Base-by-base conservation (phyloP, 2,329 filamentous ascomycete genomes). In the Chaetomium sp. region DNA sequence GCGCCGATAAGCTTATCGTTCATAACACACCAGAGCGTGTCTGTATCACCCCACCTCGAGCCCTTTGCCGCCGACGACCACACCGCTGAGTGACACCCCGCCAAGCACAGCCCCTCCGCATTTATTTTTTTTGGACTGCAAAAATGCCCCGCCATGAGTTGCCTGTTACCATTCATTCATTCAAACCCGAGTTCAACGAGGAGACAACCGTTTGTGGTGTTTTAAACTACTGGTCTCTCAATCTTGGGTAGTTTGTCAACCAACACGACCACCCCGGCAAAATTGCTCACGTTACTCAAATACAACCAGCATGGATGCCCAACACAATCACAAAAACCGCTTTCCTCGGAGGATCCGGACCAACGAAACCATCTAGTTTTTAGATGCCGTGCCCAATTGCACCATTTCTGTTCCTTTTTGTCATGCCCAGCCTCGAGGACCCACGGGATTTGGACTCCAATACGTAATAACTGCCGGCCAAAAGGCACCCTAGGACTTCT, bases 351-450 rank as follows among this genome's bases (percentile, higher is more conserved):
- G n/a, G 31, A 21, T 47, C 47, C 59, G 51, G 29, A 54, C 51
- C 51, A 33, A 19, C 51, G n/a, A 54, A 35, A 35, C 3, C 29
- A 5, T 23, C 54, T 12, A 21, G 33, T 57, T 50, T 64, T 59
- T 10, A 29, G 42, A 31, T 47, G 53, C 47, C 33, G 10, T 57
- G 55, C 59, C 59, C 55, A 57, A 61, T 60, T 38, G 57, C 61
- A 45, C 55, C 56, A 53, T 21, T 19, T 33, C n/a, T 4, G 31
- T 12, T 54, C 50, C 42, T 45, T 51, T 68, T 68, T 66, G 66
- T 66, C 66, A 68, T 66, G 66, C 64, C 64, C 56, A 68, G 64
- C 61, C 66, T 58, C n/a, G 19, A 1, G 57, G 66, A 66, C 66
- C 66, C 66, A 68, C 64, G 59, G 49, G 33, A 9, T 49, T 62